Conservation (phyloP, 805 yeast genomes). For the Candida coquimbonensis region DNA sequence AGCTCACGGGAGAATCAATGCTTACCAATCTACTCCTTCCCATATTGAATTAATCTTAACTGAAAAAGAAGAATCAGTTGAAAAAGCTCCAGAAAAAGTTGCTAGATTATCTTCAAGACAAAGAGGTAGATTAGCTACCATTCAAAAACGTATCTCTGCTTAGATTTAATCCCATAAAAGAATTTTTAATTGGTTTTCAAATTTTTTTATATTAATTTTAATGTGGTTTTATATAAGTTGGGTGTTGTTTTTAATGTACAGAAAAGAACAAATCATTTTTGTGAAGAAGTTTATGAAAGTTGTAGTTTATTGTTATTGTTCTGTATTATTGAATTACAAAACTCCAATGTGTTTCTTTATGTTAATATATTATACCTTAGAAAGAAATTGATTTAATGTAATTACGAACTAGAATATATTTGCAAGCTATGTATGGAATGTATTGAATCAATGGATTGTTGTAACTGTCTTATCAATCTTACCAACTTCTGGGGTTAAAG, state of each 20-base stretch:
- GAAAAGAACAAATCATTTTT: not conserved
- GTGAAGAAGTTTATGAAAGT: not conserved
- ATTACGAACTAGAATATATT: too few species aligned
- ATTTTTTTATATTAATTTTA: constrained; percentile 1
- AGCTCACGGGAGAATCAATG: constrained; percentile 99
- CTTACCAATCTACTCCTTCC: constrained; percentile 97
- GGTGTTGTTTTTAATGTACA: constrained; percentile 11
- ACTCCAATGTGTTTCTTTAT: not conserved
- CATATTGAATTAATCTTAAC: constrained; percentile 97
- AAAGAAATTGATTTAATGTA: too few species aligned
- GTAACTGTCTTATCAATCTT: constrained; percentile 4
- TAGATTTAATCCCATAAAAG: constrained; percentile 18
- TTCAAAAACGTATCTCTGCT: constrained; percentile 80
- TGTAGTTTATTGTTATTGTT: not conserved
- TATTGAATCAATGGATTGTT: not conserved
- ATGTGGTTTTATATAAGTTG: constrained; percentile 9
- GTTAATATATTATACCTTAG: not conserved
- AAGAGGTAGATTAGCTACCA: constrained; percentile 78
- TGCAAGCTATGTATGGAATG: not conserved
- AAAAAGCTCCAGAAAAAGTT: constrained; percentile 74
- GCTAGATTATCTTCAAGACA: constrained; percentile 85
- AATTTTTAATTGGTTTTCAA: not conserved
- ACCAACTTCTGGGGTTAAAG: constrained; percentile 38
- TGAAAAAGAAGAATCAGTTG: constrained; percentile 91
- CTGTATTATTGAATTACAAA: not conserved